These are phyloP conservation scores for Erodium chrysanthum DNA, from an alignment of 441 rosid genomes.

Conservation along the genomic window DNA sequence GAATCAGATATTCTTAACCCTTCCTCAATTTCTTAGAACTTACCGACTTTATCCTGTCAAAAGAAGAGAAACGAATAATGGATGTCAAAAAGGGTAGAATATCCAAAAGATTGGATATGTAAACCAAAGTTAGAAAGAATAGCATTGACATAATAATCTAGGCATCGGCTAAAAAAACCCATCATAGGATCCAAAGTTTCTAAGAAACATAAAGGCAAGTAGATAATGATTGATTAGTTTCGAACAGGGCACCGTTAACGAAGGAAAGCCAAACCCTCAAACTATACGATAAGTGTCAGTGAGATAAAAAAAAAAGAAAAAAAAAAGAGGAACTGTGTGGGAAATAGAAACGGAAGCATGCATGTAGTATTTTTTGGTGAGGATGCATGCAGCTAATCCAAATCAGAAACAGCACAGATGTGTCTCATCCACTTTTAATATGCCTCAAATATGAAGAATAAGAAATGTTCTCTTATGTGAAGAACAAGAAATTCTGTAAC, in stretches of 20 bases:
- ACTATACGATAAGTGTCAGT: not conserved
- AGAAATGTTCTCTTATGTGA: not conserved
- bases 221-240: not conserved
- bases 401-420: not conserved
- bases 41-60: constrained; percentile 93
- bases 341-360: not conserved
- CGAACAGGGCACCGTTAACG: not conserved
- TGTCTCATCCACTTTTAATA: not conserved
- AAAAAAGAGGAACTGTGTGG: not conserved
- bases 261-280: not conserved
- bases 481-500: not conserved
- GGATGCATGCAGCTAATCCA: not conserved
- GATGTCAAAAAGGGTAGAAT: constrained; percentile 9
- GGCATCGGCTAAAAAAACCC: not conserved
- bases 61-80: constrained; percentile 13
- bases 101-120: constrained; percentile 2
- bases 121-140: constrained; percentile 1
- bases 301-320: constrained; percentile 2
- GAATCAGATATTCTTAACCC: constrained; percentile 26
- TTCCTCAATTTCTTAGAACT: constrained; percentile 35
- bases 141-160: not conserved
- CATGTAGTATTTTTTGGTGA: not conserved
- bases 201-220: not conserved
- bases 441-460: not conserved
- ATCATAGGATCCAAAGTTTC: not conserved